Evolutionary conservation across 768 basidiomycete genomes (phyloP).

Genomic region (button mushroom (Agaricus bisporus)): DNA sequence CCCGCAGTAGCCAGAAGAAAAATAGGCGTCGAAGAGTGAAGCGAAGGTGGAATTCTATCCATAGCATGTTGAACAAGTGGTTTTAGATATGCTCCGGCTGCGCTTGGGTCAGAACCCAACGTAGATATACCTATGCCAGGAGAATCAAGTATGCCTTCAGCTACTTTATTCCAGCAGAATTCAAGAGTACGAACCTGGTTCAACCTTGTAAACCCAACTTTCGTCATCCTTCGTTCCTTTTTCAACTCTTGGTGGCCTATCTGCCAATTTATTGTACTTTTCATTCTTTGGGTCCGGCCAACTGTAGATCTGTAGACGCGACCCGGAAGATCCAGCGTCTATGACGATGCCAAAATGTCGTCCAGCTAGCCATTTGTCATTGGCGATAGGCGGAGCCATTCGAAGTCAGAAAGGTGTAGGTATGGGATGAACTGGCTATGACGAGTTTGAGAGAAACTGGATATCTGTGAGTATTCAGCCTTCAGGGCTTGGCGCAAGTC

Average conservation of each 20-base stretch:
- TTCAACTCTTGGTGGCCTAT: conserved; percentile 76
- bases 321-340: conserved; percentile 98
- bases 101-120: conserved; percentile 62
- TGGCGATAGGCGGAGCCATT: conserved; percentile 73
- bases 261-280: conserved; percentile 40
- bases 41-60: conserved; percentile 78
- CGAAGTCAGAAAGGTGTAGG: neutral
- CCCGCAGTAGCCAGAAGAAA: conserved; percentile 96
- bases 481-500: too few species aligned
- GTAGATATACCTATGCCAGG: conserved; percentile 72
- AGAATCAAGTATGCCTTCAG: neutral
- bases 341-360: conserved; percentile 92
- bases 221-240: conserved; percentile 81
- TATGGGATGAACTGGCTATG: too few species aligned
- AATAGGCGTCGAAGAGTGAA: conserved; percentile 79
- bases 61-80: conserved; percentile 83
- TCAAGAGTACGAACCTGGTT: conserved; percentile 69
- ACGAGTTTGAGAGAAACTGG: too few species aligned
- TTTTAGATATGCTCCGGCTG: conserved; percentile 67
- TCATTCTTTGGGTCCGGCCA: conserved; percentile 78
- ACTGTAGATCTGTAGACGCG: conserved; percentile 92
- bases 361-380: conserved; percentile 70
- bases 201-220: conserved; percentile 86
- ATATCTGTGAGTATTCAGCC: too few species aligned
- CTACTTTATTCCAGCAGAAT: neutral